Conservation (phyloP, 208 protist species). For the Leishmania martiniquensis region DNA sequence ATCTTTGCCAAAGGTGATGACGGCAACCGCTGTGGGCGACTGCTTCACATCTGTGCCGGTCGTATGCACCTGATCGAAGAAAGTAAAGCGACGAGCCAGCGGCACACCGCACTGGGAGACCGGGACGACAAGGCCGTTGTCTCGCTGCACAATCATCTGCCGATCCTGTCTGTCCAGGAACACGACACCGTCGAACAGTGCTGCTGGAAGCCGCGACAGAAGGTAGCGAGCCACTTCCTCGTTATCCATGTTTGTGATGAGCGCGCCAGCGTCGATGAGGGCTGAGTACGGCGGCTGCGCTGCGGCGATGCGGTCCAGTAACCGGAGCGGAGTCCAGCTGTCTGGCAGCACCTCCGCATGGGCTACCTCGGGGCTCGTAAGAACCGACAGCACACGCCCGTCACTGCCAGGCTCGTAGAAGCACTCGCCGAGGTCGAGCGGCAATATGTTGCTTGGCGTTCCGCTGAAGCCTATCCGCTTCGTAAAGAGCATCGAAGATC, state of each 20-base stretch:
- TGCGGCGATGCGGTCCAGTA: slow-evolving; percentile 90
- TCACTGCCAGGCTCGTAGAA: slow-evolving; percentile 95
- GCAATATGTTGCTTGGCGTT: slow-evolving; percentile 95
- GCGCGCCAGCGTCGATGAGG: slow-evolving; percentile 96
- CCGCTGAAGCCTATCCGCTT: slow-evolving; percentile 95
- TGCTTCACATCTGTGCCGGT: slow-evolving; percentile 97
- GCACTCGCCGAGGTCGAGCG: slow-evolving; percentile 93
- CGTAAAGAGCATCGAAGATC: slow-evolving; percentile 94
- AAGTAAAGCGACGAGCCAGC: slow-evolving; percentile 90
- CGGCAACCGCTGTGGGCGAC: slow-evolving; percentile 84
- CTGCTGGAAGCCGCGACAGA: slow-evolving; percentile 61
- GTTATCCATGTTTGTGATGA: slow-evolving; percentile 97
- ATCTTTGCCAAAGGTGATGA: slow-evolving; percentile 96
- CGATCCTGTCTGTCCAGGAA: slow-evolving; percentile 93
- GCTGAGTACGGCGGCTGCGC: slow-evolving; percentile 84
- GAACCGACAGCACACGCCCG: slow-evolving; percentile 90
- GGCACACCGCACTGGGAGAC: slow-evolving; percentile 94
- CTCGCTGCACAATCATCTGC: slow-evolving; percentile 94
- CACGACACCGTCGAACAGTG: slow-evolving; percentile 94
- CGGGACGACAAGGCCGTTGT: slow-evolving; percentile 77
- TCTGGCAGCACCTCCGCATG: slow-evolving; percentile 57
- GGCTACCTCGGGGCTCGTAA: slow-evolving; percentile 88
- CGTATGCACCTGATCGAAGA: slow-evolving; percentile 96
- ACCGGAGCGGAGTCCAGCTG: slow-evolving; percentile 88
- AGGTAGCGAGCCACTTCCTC: slow-evolving; percentile 90